Evolutionary conservation across 2,329 filamentous ascomycete genomes (phyloP).

Genomic region (Coniochaeta prunicola): DNA sequence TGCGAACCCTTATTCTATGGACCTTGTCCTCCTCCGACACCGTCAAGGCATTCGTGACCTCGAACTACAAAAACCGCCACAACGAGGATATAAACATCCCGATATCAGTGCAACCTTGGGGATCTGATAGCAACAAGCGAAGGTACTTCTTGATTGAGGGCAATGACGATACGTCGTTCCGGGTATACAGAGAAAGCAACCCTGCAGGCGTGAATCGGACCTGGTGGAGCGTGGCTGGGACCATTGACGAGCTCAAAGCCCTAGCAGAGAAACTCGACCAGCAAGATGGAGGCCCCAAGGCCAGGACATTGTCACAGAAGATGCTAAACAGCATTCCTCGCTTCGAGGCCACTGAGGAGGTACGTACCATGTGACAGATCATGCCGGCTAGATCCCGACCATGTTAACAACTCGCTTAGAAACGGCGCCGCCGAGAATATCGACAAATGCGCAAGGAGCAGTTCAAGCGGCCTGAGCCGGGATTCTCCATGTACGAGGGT

Average conservation of each 20-base stretch:
- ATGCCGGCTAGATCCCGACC: neutral
- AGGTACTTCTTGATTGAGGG: conserved; percentile 93
- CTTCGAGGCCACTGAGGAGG: conserved; percentile 90
- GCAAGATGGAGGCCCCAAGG: conserved; percentile 73
- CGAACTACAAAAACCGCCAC: conserved; percentile 84
- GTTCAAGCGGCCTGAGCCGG: conserved; percentile 80
- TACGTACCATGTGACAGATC: conserved; percentile 28
- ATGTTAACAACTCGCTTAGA: conserved; percentile 42
- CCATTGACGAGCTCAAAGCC: conserved; percentile 74
- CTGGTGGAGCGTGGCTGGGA: conserved; percentile 90
- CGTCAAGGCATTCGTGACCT: conserved; percentile 73
- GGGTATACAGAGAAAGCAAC: conserved; percentile 90
- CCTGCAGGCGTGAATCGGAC: conserved; percentile 66
- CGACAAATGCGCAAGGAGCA: conserved; percentile 77
- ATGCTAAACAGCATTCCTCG: conserved; percentile 76
- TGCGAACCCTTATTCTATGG: conserved; percentile 83
- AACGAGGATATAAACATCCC: conserved; percentile 77
- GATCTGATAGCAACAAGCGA: conserved; percentile 76
- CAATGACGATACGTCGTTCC: conserved; percentile 86
- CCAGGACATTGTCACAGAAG: conserved; percentile 68
- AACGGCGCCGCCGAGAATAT: conserved; percentile 89
- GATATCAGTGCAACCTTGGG: conserved; percentile 73
- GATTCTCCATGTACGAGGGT: conserved; percentile 91
- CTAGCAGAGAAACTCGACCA: conserved; percentile 70
- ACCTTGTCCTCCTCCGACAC: conserved; percentile 80